These are phyloP conservation scores for Dactylellina haptotyla DNA, from an alignment of 2,329 filamentous ascomycete genomes.

Conservation along the genomic window DNA sequence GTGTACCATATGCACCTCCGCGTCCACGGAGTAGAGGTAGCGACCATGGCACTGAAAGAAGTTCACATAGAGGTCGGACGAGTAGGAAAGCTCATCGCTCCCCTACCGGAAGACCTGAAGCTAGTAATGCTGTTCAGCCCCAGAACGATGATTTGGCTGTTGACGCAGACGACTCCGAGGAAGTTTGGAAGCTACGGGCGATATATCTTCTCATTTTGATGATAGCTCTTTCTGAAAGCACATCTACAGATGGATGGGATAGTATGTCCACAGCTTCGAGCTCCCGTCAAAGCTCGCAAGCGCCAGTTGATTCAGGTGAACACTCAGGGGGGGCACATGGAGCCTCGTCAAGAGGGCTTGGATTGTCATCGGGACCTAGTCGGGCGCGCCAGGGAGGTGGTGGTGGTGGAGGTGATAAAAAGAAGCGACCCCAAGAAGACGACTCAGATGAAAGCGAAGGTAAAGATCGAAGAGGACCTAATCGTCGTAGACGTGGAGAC, in stretches of 20 bases:
- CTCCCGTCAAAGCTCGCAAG: conserved; percentile 45
- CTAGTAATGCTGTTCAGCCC: neutral
- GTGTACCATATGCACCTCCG: neutral
- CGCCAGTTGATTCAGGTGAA: conserved; percentile 27
- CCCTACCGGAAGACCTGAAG: neutral
- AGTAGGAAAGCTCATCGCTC: neutral
- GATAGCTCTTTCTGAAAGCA: conserved; percentile 41
- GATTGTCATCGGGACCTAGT: conserved; percentile 12
- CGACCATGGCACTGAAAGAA: conserved; percentile 1
- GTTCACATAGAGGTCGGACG: neutral
- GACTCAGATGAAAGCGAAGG: conserved; percentile 46
- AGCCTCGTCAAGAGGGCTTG: conserved; percentile 4
- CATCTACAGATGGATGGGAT: conserved; percentile 37
- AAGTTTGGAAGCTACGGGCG: conserved; percentile 40
- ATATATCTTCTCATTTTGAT: conserved; percentile 50
- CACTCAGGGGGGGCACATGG: conserved; percentile 3
- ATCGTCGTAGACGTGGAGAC: conserved; percentile 23
- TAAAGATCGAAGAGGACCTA: conserved; percentile 14
- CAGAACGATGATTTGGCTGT: conserved; percentile 8
- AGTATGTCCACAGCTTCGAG: conserved; percentile 39
- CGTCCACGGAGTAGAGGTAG: neutral
- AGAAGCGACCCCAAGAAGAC: conserved; percentile 31
- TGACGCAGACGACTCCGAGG: conserved; percentile 30
- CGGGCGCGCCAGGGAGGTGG: conserved; percentile 16
- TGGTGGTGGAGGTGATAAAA: conserved; percentile 6